phyloP scores from a whole-genome alignment of 768 basidiomycete species.

The Leccinum ochraceum region DNA sequence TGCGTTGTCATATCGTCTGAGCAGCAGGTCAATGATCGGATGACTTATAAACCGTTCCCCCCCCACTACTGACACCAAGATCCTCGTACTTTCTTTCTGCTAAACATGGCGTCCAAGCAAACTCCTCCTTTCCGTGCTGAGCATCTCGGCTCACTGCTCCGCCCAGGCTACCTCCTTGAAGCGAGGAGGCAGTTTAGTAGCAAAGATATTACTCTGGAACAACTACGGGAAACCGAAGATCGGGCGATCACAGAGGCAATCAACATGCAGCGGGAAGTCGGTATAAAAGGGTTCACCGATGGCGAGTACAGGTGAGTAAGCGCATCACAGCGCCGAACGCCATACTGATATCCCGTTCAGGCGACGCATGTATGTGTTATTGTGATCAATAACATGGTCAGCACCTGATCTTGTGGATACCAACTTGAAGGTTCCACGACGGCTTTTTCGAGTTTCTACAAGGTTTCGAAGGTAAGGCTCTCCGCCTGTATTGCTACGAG shows the following conservation, averaged over 20 bases:
- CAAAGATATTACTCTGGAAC: slow-evolving; percentile 34
- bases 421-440: neutral
- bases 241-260: slow-evolving; percentile 39
- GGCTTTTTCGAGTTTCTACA: neutral
- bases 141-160: slow-evolving; percentile 46
- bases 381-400: neutral
- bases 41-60: neutral
- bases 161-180: slow-evolving; percentile 40
- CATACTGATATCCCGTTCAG: neutral
- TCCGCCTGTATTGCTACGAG: neutral
- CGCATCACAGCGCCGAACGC: slow-evolving; percentile 4
- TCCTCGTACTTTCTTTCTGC: neutral
- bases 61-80: neutral
- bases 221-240: slow-evolving; percentile 41
- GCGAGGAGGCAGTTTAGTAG: slow-evolving; percentile 37
- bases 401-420: neutral
- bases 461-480: neutral
- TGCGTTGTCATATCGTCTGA: neutral
- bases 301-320: slow-evolving; percentile 40
- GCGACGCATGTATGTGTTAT: neutral
- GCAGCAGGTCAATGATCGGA: neutral
- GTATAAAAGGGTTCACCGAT: slow-evolving; percentile 44
- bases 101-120: slow-evolving; percentile 23
- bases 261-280: slow-evolving; percentile 40
- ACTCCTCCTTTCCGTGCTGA: slow-evolving; percentile 48